Conservation (phyloP, 2,329 filamentous ascomycete genomes). For the Cladosporium oxysporum region DNA sequence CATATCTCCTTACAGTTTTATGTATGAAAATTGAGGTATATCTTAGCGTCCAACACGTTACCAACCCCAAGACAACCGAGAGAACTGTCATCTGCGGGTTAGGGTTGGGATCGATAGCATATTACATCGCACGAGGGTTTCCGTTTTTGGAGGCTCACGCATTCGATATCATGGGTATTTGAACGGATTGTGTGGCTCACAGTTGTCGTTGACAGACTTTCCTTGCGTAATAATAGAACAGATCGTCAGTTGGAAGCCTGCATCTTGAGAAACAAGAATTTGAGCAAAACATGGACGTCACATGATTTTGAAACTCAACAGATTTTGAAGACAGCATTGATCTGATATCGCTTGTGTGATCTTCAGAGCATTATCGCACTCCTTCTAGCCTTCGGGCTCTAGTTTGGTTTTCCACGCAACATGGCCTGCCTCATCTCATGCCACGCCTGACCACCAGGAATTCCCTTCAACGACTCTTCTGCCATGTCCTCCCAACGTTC, state of each 20-base stretch:
- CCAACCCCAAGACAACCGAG: background rate
- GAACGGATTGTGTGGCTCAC: background rate
- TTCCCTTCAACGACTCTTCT: background rate
- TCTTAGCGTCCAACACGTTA: background rate
- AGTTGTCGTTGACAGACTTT: fast-evolving
- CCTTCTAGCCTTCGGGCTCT: background rate
- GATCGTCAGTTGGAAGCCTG: background rate
- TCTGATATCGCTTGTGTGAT: no score
- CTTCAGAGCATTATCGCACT: background rate
- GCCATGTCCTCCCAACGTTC: constrained; percentile 4
- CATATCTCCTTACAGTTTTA: background rate
- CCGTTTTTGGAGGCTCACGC: background rate
- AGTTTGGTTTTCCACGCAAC: background rate
- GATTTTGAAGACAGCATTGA: no score
- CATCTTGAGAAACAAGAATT: background rate
- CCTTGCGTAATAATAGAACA: background rate
- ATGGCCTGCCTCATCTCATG: background rate
- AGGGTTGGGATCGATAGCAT: background rate
- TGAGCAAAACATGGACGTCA: background rate
- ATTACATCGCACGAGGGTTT: background rate
- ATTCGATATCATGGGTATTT: background rate
- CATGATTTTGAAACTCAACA: no score
- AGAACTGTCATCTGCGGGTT: background rate
- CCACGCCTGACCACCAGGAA: background rate
- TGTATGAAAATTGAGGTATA: background rate